These are phyloP conservation scores for Neurospora crassa DNA, from an alignment of 2,329 filamentous ascomycete species.

Conservation along the genomic window DNA sequence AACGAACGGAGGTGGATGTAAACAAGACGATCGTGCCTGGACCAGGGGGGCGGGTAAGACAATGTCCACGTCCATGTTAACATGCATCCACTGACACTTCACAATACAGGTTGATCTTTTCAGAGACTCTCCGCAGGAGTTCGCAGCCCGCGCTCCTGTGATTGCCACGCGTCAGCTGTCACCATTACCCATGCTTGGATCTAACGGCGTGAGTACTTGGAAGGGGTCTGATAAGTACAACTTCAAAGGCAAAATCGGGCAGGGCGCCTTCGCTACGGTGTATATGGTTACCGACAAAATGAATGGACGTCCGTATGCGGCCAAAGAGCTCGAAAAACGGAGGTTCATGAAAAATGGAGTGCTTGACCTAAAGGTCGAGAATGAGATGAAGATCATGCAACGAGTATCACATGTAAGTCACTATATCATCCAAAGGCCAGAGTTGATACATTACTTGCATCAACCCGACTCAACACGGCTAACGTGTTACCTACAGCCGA, in stretches of 20 bases:
- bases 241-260: slow-evolving; percentile 70
- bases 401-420: slow-evolving; percentile 65
- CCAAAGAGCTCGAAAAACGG: slow-evolving; percentile 90
- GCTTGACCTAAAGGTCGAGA: slow-evolving; percentile 84
- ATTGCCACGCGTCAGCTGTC: slow-evolving; percentile 1
- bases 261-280: slow-evolving; percentile 90
- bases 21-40: slow-evolving; percentile 38
- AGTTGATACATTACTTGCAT: neutral
- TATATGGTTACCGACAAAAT: slow-evolving; percentile 82
- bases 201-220: slow-evolving; percentile 41
- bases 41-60: slow-evolving; percentile 36
- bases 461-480: neutral
- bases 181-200: neutral
- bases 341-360: slow-evolving; percentile 89
- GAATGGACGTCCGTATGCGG: slow-evolving; percentile 75
- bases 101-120: slow-evolving; percentile 18
- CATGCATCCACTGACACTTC: neutral
- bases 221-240: slow-evolving; percentile 79
- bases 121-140: slow-evolving; percentile 7
- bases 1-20: slow-evolving; percentile 22
- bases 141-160: neutral
- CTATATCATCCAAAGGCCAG: neutral
- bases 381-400: slow-evolving; percentile 95
- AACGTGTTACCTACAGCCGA: slow-evolving; percentile 41
- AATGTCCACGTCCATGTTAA: neutral